Percentiles rank a stretch among this genome's conserved stretches.
Evolutionary conservation across 768 basidiomycete genomes (phyloP).

Genomic region (Crassisporium funariophilum): DNA sequence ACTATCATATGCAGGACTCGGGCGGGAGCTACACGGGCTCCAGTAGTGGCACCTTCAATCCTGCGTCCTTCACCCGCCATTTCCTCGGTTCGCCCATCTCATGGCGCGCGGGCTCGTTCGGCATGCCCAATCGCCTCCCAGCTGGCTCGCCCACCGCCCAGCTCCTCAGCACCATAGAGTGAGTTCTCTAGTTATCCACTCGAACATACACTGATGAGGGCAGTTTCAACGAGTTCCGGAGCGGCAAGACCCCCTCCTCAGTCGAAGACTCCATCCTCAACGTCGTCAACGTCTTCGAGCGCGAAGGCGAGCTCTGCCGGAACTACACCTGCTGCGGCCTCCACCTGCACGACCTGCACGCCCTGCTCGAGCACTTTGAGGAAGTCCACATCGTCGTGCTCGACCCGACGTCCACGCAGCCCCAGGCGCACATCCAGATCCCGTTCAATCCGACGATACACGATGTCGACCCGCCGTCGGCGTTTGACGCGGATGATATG

Average conservation of each 20-base stretch:
- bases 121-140: slow-evolving; percentile 52
- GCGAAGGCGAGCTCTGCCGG: slow-evolving; percentile 78
- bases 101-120: slow-evolving; percentile 69
- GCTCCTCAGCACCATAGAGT: slow-evolving; percentile 68
- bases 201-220: not conserved
- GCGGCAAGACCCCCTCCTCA: slow-evolving; percentile 46
- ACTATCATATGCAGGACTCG: slow-evolving; percentile 44
- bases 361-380: slow-evolving; percentile 91
- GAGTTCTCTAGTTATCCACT: slow-evolving; percentile 29
- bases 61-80: slow-evolving; percentile 66
- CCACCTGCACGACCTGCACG: slow-evolving; percentile 52
- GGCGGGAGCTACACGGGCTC: slow-evolving; percentile 50
- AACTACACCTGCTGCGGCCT: slow-evolving; percentile 92
- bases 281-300: slow-evolving; percentile 65
- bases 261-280: slow-evolving; percentile 67
- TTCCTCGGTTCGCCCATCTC: slow-evolving; percentile 75
- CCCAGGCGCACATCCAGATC: slow-evolving; percentile 43
- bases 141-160: slow-evolving; percentile 66
- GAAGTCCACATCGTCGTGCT: slow-evolving; percentile 84
- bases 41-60: slow-evolving; percentile 55
- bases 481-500: slow-evolving; percentile 82
- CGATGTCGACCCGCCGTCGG: slow-evolving; percentile 31
- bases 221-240: slow-evolving; percentile 35
- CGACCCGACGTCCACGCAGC: slow-evolving; percentile 38
- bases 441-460: slow-evolving; percentile 47